Evolutionary conservation across 148 eudicot genomes (phyloP).

Genomic region (Spergularia bocconei): DNA sequence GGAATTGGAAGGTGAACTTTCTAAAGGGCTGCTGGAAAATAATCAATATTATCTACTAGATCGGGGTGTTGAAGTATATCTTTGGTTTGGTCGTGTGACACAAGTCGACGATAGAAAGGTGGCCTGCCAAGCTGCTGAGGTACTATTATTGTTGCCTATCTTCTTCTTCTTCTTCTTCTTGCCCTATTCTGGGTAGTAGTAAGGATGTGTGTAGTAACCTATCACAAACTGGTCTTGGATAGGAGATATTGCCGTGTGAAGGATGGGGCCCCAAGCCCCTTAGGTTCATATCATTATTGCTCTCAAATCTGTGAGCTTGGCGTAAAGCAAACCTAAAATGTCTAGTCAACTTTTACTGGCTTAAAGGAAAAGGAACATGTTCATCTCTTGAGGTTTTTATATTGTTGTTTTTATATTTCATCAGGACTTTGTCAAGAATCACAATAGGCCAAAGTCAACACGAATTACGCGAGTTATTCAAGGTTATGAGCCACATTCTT

Average conservation of each 20-base stretch:
- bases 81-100: constrained; percentile 96
- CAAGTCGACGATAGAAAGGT: constrained; percentile 90
- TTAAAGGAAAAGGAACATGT: background rate
- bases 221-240: background rate
- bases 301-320: background rate
- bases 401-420: constrained; percentile 24
- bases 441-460: constrained; percentile 88
- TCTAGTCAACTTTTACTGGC: background rate
- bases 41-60: constrained; percentile 80
- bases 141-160: constrained; percentile 21
- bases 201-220: background rate
- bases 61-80: constrained; percentile 87
- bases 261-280: background rate
- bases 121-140: constrained; percentile 88
- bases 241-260: background rate
- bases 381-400: constrained; percentile 4
- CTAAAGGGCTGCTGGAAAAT: constrained; percentile 85
- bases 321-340: constrained; percentile 8
- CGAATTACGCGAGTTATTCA: constrained; percentile 80
- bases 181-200: background rate
- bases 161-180: background rate
- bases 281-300: background rate
- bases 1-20: constrained; percentile 65
- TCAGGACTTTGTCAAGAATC: constrained; percentile 69
- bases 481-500: constrained; percentile 87